Evolutionary conservation across 192 early-diverging fungal genomes (phyloP), one percentile per base, ranked within the genome.

Genomic region (Radiomyces spectabilis): DNA sequence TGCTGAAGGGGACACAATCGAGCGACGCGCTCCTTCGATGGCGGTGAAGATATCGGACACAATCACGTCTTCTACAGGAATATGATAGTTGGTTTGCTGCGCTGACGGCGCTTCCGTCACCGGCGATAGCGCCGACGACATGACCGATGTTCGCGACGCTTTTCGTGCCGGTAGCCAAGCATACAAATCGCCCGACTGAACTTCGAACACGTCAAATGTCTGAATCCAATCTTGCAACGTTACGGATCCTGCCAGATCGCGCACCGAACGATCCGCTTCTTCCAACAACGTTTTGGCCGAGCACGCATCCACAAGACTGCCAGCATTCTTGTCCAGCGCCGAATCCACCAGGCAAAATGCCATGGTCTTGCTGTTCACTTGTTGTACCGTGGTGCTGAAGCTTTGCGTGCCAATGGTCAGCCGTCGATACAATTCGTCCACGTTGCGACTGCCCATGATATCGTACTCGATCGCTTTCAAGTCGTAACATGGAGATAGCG

Each of bases 21-120:
- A 78, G 58, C 69, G 73, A 57, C 69, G 63, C 12, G 71, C 65
- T 0, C 63, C 41, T 38, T 85, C 75, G 1, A 89, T 67, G 1
- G 78, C 76, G 33, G 74, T 76, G 49, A 83, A 83, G 26, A 86
- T 83, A 47, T 81, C 82, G 0, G 80, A 77, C 6, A 89, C 72
- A 7, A 80, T 41, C 5, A 83, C 57, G 25, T 85, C 79, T 5
- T 89, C 85, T 12, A 84, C 80, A 0, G 70, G 27, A 10, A 57
- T 22, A 39, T 45, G 51, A 39, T 41, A 34, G 2, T n/a, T 16
- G 4, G 41, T 30, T 18, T 42, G 30, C 19, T 48, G 42, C 6
- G 25, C 18, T 4, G 45, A 48, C 13, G 52, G 60, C 2, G 44
- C 26, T 12, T 62, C 60, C 15, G 12, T 24, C 10, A 62, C 37